Conservation (phyloP, 1,284 basidiomycete species). For the Cutaneotrichosporon curvatum region DNA sequence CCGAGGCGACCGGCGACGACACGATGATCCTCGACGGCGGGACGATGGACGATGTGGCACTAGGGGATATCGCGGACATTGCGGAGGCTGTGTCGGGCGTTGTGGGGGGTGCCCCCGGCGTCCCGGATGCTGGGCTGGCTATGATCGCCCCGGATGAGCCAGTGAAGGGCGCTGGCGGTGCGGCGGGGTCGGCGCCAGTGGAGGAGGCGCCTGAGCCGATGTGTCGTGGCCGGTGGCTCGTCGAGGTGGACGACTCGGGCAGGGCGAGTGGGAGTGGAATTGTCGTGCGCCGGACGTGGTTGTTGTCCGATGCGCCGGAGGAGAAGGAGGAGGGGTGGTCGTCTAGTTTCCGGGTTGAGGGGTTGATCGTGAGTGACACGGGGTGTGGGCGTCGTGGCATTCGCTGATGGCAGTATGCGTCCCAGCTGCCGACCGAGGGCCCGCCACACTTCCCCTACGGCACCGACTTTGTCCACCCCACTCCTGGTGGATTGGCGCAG, state of each 20-base stretch:
- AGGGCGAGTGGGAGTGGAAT: slow-evolving; percentile 16
- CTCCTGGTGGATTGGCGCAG: slow-evolving; percentile 18
- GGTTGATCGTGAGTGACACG: too few relatives aligned
- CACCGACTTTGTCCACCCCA: slow-evolving; percentile 22
- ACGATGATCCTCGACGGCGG: too few relatives aligned
- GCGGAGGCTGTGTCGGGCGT: not conserved
- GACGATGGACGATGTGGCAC: too few relatives aligned
- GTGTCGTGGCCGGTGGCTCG: slow-evolving; percentile 10
- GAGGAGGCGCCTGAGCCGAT: not conserved
- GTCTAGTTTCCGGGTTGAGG: too few relatives aligned
- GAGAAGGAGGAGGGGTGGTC: slow-evolving; percentile 2
- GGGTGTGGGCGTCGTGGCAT: too few relatives aligned
- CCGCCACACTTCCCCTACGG: slow-evolving; percentile 25
- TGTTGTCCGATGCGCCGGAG: slow-evolving; percentile 7
- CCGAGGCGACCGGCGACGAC: too few relatives aligned
- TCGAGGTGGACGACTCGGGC: slow-evolving; percentile 11
- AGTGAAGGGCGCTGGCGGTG: not conserved
- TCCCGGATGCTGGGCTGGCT: too few relatives aligned
- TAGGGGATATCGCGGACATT: too few relatives aligned
- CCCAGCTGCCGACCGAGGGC: too few relatives aligned
- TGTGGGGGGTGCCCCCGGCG: not conserved
- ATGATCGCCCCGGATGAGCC: not conserved
- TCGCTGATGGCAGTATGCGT: too few relatives aligned
- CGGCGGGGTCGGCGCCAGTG: slow-evolving; percentile 8
- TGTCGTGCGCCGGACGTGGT: slow-evolving; percentile 30